phyloP scores from a whole-genome alignment of 1,284 basidiomycete species.

The Sporisorium reilianum region DNA sequence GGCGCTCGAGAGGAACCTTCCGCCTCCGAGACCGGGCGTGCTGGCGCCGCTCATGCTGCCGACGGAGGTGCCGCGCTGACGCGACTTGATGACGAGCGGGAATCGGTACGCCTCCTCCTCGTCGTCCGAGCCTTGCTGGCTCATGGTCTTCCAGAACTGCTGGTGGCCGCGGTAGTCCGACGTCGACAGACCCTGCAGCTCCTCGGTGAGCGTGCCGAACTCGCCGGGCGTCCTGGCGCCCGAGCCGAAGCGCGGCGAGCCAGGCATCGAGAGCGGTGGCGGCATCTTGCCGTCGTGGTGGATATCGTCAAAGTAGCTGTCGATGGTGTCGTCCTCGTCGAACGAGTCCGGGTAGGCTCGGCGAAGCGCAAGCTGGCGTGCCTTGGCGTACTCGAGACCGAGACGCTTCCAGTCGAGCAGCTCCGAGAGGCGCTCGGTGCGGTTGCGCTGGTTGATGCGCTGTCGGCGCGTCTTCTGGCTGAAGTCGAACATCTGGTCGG shows the following conservation, averaged over 20 bases:
- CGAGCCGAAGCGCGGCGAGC: conserved; percentile 77
- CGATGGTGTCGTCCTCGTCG: conserved; percentile 75
- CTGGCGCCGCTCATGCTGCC: conserved; percentile 62
- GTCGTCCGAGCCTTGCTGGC: conserved; percentile 60
- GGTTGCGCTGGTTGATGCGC: conserved; percentile 97
- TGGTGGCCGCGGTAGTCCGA: conserved; percentile 61
- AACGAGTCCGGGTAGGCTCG: conserved; percentile 96
- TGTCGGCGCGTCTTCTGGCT: conserved; percentile 90
- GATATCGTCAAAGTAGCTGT: conserved; percentile 74
- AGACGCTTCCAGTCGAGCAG: conserved; percentile 98
- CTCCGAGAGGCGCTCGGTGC: conserved; percentile 82
- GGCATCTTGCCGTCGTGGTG: conserved; percentile 74
- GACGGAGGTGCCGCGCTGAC: conserved; percentile 57
- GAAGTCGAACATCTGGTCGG: conserved; percentile 73
- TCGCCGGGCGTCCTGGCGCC: conserved; percentile 63
- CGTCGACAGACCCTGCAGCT: conserved; percentile 62
- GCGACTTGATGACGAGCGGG: conserved; percentile 60
- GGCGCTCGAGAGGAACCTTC: conserved; percentile 56
- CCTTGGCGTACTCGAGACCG: conserved; percentile 96
- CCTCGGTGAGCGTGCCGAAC: conserved; percentile 63
- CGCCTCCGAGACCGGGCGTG: conserved; percentile 60
- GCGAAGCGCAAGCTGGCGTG: conserved; percentile 88
- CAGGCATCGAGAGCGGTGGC: conserved; percentile 82
- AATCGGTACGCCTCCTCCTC: conserved; percentile 61
- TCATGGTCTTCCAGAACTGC: conserved; percentile 63